Evolutionary conservation across 331 rosid genomes (phyloP), one percentile per base, ranked within the genome.

Genomic region (Cydonia oblonga): DNA sequence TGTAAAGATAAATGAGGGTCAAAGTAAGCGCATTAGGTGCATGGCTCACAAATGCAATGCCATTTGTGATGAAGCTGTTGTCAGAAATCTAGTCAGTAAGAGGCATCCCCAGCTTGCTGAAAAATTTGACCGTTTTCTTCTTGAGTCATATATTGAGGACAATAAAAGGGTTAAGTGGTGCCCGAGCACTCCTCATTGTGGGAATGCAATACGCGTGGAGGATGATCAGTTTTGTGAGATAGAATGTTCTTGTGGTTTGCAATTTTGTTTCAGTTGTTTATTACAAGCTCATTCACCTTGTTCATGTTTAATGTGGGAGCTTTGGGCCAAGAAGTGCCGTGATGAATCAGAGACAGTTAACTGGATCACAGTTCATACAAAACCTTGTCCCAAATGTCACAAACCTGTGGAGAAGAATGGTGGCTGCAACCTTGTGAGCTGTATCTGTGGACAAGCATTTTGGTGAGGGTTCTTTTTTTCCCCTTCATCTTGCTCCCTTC

Each of bases 391-490:
- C 4, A 89, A 91, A 84, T 95, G 99, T 79, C 96, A 83, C 83
- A 95, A 95, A 84, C 87, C 92, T 1, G 99, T 95, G 68, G 97
- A 95, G 87, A 95, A 95, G 86, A 95, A 91, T 67, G 99, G 99
- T 79, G 99, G 99, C 66, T 95, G 99, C 89, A 95, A 95, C 80
- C 89, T 88, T 72, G 99, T 95, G 72, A 84, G 96, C 76, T 95
- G 99, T 77, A 91, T 91, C 69, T 95, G 97, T 74, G 96, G 99
- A 25, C 97, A 88, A 82, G 78, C 96, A 68, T 95, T 95, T 87
- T 95, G 99, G 99, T 95, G 81, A 78, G 96, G n/a, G 19, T 75
- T 57, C 28, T 57, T 61, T 6, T 52, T 53, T 59, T 38, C 13
- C 58, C 16, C 29, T 70, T 19, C 53, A 44, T 70, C 40, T 32